Percentiles rank a stretch among this genome's conserved stretches.
These are phyloP conservation scores for Marchantia paleacea DNA, from an alignment of 225 moss, liverwort and hornwort genomes.

Conservation along the genomic window DNA sequence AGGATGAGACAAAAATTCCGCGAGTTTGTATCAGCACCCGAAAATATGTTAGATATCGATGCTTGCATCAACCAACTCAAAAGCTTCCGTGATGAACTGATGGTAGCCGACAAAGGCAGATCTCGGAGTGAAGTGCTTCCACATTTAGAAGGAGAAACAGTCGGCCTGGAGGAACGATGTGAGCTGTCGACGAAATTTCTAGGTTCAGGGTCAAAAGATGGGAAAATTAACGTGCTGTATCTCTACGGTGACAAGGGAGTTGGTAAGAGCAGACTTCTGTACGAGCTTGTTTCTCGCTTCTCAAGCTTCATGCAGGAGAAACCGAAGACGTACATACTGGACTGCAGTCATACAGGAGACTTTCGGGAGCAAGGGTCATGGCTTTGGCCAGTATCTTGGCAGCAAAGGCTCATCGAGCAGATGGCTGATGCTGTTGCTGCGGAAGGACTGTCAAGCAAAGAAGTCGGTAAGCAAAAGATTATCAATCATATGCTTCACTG, in stretches of 20 bases:
- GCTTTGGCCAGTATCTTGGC: not conserved
- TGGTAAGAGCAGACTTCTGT: not conserved
- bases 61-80: not conserved
- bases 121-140: not conserved
- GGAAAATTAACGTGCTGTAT: not conserved
- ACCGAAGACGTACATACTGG: not conserved
- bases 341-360: not conserved
- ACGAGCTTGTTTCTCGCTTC: not conserved
- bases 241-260: not conserved
- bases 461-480: not conserved
- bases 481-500: not conserved
- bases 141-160: not conserved
- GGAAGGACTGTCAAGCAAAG: not conserved
- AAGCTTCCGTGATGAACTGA: not conserved
- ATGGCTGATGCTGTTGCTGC: not conserved
- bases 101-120: not conserved
- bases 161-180: not conserved
- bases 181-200: not conserved
- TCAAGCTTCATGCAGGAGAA: not conserved
- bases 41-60: not conserved
- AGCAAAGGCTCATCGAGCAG: not conserved
- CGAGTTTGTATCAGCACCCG: not conserved
- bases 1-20: not conserved
- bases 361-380: not conserved
- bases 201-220: not conserved